Base-by-base conservation (phyloP, 2,329 filamentous ascomycete genomes). In the Incumbomyces lentus region DNA sequence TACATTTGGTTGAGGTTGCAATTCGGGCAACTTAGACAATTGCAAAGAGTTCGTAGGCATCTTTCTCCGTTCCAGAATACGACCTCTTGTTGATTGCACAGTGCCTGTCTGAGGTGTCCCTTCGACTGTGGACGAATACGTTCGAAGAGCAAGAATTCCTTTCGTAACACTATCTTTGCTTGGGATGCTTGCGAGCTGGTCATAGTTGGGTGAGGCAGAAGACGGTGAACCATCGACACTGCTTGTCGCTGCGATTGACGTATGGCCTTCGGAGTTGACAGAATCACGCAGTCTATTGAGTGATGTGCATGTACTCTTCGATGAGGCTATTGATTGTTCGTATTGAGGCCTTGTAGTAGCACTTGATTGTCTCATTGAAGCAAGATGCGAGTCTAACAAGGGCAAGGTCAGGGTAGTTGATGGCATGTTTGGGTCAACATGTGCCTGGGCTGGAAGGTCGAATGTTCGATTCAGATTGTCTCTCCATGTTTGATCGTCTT, bases 401-500 rank as follows among this genome's bases (percentile, higher is more conserved):
- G n/a, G n/a, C n/a, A n/a, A n/a, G n/a, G n/a, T n/a, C n/a, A n/a
- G n/a, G n/a, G n/a, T n/a, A n/a, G n/a, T n/a, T n/a, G n/a, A n/a
- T n/a, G n/a, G n/a, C n/a, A n/a, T n/a, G n/a, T n/a, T n/a, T n/a
- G n/a, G n/a, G n/a, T n/a, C n/a, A n/a, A n/a, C n/a, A n/a, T n/a
- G n/a, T n/a, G n/a, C n/a, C n/a, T n/a, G n/a, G n/a, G 46, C 10
- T 47, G 34, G 19, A 37, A 16, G 14, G 13, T 45, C 46, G 12
- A 44, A 37, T 30, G 45, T 48, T 43, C 22, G 49, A 42, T 12
- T 36, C 32, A 40, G 17, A 45, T 38, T 38, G 31, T 22, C 36
- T 12, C 36, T 50, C 32, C 14, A 30, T 22, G 44, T 44, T 12
- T 32, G 36, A n/a, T 52, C 48, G 14, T 52, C 46, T 2, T 51